Evolutionary conservation across 352 stramenopile species (phyloP).

Genomic region (Pythium vanterpoolii): DNA sequence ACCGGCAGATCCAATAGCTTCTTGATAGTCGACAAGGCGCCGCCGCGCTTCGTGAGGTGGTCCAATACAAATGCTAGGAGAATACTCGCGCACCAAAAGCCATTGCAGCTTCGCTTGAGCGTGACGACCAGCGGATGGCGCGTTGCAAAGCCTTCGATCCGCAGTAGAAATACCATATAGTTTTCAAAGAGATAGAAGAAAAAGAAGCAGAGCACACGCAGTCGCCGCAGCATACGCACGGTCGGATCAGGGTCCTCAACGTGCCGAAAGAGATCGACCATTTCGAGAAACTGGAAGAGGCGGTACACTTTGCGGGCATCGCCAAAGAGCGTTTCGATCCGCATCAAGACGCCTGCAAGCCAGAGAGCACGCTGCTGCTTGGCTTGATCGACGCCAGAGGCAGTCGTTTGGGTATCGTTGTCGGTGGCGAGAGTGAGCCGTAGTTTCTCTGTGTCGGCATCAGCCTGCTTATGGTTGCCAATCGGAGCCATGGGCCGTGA

Average conservation of each 20-base stretch:
- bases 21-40: conserved; percentile 37
- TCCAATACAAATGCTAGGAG: conserved; percentile 52
- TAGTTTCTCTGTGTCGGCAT: neutral
- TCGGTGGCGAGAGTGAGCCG: neutral
- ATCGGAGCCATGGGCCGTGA: neutral
- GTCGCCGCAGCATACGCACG: conserved; percentile 34
- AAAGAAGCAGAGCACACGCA: conserved; percentile 56
- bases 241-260: conserved; percentile 29
- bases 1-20: conserved; percentile 58
- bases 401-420: neutral
- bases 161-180: conserved; percentile 48
- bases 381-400: neutral
- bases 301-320: conserved; percentile 59
- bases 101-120: conserved; percentile 40
- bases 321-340: conserved; percentile 49
- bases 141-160: conserved; percentile 32
- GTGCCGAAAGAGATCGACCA: conserved; percentile 46
- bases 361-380: conserved; percentile 5
- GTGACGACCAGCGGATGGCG: conserved; percentile 30
- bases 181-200: conserved; percentile 70
- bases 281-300: conserved; percentile 65
- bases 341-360: conserved; percentile 23
- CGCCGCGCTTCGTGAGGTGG: conserved; percentile 32
- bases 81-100: conserved; percentile 61
- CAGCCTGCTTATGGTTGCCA: conserved; percentile 18